Percentiles rank a stretch among this genome's conserved stretches.
These are phyloP conservation scores for Panellus pusillus DNA, from an alignment of 768 basidiomycete genomes.

Conservation along the genomic window DNA sequence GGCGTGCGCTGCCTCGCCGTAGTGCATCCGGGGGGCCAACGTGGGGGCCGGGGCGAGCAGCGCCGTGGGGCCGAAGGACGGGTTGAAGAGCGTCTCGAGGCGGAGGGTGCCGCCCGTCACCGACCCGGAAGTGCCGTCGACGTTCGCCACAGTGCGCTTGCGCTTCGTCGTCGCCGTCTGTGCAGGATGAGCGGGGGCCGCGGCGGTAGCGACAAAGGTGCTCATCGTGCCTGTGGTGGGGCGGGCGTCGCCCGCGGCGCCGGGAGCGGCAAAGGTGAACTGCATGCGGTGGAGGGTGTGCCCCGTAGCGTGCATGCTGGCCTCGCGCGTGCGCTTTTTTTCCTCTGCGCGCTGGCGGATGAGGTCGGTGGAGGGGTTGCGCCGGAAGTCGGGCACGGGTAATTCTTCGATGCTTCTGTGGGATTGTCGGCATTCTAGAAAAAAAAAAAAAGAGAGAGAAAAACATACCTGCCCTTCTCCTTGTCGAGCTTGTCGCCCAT, in stretches of 20 bases:
- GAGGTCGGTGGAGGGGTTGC: conserved; percentile 76
- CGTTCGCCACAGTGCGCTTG: conserved; percentile 11
- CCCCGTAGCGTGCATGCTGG: conserved; percentile 57
- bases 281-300: conserved; percentile 87
- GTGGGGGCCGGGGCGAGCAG: conserved; percentile 69
- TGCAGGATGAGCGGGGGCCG: conserved; percentile 41
- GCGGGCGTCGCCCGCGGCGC: conserved; percentile 44
- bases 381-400: conserved; percentile 79
- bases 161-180: conserved; percentile 38
- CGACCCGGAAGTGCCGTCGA: too few relatives aligned
- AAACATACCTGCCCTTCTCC: conserved; percentile 82
- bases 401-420: conserved; percentile 83
- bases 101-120: conserved; percentile 39
- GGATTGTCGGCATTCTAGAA: neutral
- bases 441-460: neutral
- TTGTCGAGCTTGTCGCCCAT: conserved; percentile 94
- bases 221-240: conserved; percentile 39
- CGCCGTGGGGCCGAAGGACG: conserved; percentile 76
- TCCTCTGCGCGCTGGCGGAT: conserved; percentile 79
- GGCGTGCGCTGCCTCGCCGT: conserved; percentile 65
- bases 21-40: conserved; percentile 67
- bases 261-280: conserved; percentile 80
- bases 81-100: conserved; percentile 73
- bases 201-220: conserved; percentile 64
- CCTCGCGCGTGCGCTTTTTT: conserved; percentile 78